Base-by-base conservation (phyloP, 2,329 filamentous ascomycete species). In the Bipolaris cookei region DNA sequence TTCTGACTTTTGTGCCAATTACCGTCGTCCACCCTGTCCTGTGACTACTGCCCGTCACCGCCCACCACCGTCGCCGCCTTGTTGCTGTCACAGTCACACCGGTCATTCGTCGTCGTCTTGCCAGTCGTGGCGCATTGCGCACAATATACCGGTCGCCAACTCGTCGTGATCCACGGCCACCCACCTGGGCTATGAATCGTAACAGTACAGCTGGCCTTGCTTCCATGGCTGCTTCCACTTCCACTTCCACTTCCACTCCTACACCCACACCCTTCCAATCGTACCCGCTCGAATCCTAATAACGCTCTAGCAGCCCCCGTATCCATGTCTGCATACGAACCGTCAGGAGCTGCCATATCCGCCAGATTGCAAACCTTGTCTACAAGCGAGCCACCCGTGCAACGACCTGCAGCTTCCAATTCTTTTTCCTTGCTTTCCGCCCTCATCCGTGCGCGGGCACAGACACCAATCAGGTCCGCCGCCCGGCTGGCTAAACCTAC, bases 401-500 rank as follows among this genome's bases (percentile, higher is more conserved):
- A 63, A 66, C 63, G 62, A 68, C 61, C 60, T 71, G 72, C 72
- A 72, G 69, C 59, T 39, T 63, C 58, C 65, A 69, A 64, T 63
- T 60, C 63, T 61, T 65, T 67, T 63, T 54, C 55, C 28, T 30
- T 68, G 49, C 61, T 54, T 59, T 63, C 65, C 66, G 68, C 58
- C 66, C 65, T 72, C 67, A 73, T 73, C 71, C 70, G 69, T 73
- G 69, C 73, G 65, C 55, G 34, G 51, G 63, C 58, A 66, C 62
- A 56, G 62, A 61, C 50, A 30, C 56, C 57, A 60, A 62, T 66
- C 66, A 70, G 69, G 69, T 65, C 58, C 57, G 67, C 66, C 67
- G 72, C 70, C 73, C 69, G 39, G 68, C 54, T 69, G 73, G 61
- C 67, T 70, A 71, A 71, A 72, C 55, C 62, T 64, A 67, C 59